Base-by-base conservation (phyloP, 495 filamentous ascomycete genomes). In the Tuber aestivum region DNA sequence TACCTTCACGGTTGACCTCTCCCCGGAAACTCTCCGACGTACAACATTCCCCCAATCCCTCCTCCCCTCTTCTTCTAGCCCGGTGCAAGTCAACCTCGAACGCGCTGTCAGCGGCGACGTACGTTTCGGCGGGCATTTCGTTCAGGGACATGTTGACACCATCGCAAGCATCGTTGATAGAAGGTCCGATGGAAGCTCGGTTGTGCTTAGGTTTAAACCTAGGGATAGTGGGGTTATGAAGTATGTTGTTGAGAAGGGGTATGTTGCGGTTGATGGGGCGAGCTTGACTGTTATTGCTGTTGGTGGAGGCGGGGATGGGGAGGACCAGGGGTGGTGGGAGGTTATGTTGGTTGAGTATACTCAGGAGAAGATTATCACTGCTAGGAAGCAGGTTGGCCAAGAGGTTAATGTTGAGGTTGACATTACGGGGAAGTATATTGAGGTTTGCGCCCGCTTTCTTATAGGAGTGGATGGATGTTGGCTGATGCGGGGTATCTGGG, bases 271-370 rank as follows among this genome's bases (percentile, higher is more conserved):
- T 69, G 96, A 99, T 84, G 96, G 96, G n/a, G 94, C 95, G 42
- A 97, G 94, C 82, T 85, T 99, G 86, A 99, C 96, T 0, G 88
- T 99, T 1, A 97, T 94, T 9, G 85, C 87, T 79, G 95, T 98
- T 3, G 85, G 85, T 79, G 42, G 23, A 7, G 5, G 44, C 12
- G 50, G n/a, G n/a, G 45, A n/a, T 6, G 21, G 45, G 21, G 50
- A 61, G 50, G 50, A 27, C 27, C 92, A 91, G 77, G 91, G 90
- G 12, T 97, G 92, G 90, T 98, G 92, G 89, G 95, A 98, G 88
- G 92, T 99, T 16, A 99, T 99, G 96, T 86, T 99, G 69, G 97
- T 99, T 84, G 89, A 93, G n/a, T 99, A 99, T 81, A 97, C 96
- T 56, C 96, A 97, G 86, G 94, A 94, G 85, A 90, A 91, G 84